Evolutionary conservation across 2,329 filamentous ascomycete species (phyloP), one percentile per base, ranked within the genome.

Genomic region (Talaromyces sp.): DNA sequence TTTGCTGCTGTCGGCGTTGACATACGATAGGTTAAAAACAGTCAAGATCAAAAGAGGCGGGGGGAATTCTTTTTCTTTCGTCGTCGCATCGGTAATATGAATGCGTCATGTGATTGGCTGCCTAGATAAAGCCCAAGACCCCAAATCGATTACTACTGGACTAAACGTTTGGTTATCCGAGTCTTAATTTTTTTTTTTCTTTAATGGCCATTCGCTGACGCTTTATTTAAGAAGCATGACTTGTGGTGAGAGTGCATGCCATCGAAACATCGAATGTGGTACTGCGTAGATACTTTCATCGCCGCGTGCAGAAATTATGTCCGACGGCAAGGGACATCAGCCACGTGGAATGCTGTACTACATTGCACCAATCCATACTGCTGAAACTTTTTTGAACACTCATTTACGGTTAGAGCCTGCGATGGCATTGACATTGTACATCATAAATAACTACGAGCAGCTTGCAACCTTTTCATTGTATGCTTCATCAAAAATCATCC

Each of bases 341-440:
- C 31, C 54, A 57, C 33, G 33, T 57, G 54, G 54, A 57, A 59
- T 59, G 56, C n/a, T 17, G 41, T 52, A 11, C 49, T 17, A 33
- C 50, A 19, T 37, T 35, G 19, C 5, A 54, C 27, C 8, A 7
- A 35, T 35, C 50, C 27, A 54, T 54, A n/a, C 17, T 19, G 15
- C 11, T 11, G 9, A 7, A 33, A 49, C 10, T 35, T 9, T 13
- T 31, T 8, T 2, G 49, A 37, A 13, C 27, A 31, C 27, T 31
- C 6, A 31, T 31, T 37, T 37, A 13, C 9, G 35, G 22, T 50
- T 3, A 22, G 15, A 33, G 8, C 27, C 27, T 11, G 25, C 49
- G 19, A 17, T 31, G 49, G 7, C 17, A 54, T 33, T 54, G 27
- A 6, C 49, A 54, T 19, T 54, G 33, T 35, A 3, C n/a, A 15